Conservation (phyloP, 331 rosid genomes). For the Pyracantha coccinea region DNA sequence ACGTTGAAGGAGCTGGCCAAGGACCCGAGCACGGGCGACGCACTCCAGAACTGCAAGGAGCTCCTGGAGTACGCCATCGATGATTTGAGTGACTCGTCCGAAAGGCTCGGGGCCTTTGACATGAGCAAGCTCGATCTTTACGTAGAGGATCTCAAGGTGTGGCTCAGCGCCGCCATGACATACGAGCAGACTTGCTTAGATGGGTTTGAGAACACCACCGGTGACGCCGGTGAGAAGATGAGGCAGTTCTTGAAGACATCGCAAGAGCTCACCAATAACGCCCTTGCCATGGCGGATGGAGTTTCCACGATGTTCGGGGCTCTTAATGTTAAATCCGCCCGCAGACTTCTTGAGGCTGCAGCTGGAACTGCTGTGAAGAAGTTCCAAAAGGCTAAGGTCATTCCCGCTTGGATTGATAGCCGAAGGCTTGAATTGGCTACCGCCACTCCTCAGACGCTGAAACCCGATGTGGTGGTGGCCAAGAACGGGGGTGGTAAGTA, state of each 20-base stretch:
- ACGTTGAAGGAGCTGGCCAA: slow-evolving; percentile 26
- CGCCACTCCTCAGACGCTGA: not conserved
- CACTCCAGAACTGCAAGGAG: slow-evolving; percentile 46
- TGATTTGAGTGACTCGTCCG: slow-evolving; percentile 28
- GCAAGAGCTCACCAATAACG: slow-evolving; percentile 45
- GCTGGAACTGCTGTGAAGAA: not conserved
- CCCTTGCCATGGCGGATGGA: slow-evolving; percentile 45
- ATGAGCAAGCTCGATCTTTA: slow-evolving; percentile 17
- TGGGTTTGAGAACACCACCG: slow-evolving; percentile 41
- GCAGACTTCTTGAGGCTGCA: not conserved
- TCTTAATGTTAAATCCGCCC: not conserved
- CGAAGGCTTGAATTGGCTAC: slow-evolving; percentile 19
- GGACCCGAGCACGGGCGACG: slow-evolving; percentile 42
- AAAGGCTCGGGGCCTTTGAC: slow-evolving; percentile 27
- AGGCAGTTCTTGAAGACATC: slow-evolving; percentile 23
- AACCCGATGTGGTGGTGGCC: slow-evolving; percentile 50
- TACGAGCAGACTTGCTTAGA: slow-evolving; percentile 59
- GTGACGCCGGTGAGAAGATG: slow-evolving; percentile 44
- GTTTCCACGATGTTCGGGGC: not conserved
- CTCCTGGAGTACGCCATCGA: slow-evolving; percentile 34
- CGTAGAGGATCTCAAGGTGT: slow-evolving; percentile 44
- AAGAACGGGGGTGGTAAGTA: slow-evolving; percentile 58
- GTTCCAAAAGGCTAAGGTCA: not conserved
- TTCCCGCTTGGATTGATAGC: slow-evolving; percentile 36
- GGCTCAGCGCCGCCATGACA: slow-evolving; percentile 52